A percentile compares a stretch with the other conserved stretches of the same genome.
Conservation (phyloP, 768 basidiomycete species). For the Lentinula raphanica region DNA sequence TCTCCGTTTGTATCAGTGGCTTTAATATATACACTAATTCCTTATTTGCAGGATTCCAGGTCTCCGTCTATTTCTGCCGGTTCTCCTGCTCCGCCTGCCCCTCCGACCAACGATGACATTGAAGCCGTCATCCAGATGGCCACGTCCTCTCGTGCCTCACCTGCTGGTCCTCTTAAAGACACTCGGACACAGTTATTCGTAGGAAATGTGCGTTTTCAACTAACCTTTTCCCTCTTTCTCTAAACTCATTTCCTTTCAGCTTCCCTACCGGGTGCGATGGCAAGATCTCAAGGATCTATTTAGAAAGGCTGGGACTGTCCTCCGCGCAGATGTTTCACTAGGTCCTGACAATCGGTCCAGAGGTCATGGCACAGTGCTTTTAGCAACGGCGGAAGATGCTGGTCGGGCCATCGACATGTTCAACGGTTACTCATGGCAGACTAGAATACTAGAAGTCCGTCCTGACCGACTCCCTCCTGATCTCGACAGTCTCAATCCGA, state of each 20-base stretch:
- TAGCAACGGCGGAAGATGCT: slow-evolving; percentile 93
- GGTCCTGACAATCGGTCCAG: slow-evolving; percentile 88
- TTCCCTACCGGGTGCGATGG: slow-evolving; percentile 97
- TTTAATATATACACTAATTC: neutral
- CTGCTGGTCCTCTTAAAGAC: slow-evolving; percentile 57
- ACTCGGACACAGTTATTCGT: slow-evolving; percentile 95
- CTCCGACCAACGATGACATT: slow-evolving; percentile 76
- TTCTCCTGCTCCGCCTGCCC: slow-evolving; percentile 11
- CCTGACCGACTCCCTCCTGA: slow-evolving; percentile 77
- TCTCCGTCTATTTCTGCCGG: slow-evolving; percentile 10
- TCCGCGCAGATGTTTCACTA: slow-evolving; percentile 72
- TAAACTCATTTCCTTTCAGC: slow-evolving; percentile 37
- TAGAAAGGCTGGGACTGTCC: slow-evolving; percentile 86
- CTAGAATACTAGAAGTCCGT: slow-evolving; percentile 84
- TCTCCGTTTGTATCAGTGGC: neutral
- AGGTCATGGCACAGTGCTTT: slow-evolving; percentile 91
- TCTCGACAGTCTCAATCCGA: slow-evolving; percentile 33
- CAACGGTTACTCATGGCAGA: slow-evolving; percentile 97
- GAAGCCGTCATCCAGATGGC: slow-evolving; percentile 90
- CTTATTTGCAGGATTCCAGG: slow-evolving; percentile 5
- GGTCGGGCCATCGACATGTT: slow-evolving; percentile 93
- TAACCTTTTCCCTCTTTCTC: neutral
- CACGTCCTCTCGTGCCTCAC: slow-evolving; percentile 59
- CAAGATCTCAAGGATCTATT: slow-evolving; percentile 99
- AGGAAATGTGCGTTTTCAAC: slow-evolving; percentile 70